phyloP scores from a whole-genome alignment of 2,329 filamentous ascomycete species.

The Sclerotinia trifoliorum region DNA sequence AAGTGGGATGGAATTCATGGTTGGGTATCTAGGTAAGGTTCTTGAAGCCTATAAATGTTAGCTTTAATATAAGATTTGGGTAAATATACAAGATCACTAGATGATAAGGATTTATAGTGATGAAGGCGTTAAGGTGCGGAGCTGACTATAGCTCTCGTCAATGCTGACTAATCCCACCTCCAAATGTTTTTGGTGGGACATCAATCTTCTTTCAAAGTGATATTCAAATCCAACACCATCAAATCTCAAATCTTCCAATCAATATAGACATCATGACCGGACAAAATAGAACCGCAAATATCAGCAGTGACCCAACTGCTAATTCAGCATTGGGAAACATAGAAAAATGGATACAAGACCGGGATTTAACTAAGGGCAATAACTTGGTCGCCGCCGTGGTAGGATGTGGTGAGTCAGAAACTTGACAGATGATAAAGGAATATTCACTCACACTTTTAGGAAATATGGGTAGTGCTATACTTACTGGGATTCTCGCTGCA shows the following conservation, averaged over 20 bases:
- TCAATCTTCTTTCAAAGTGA: neutral
- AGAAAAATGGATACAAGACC: slow-evolving; percentile 3
- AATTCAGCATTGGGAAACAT: slow-evolving; percentile 2
- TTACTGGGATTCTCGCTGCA: slow-evolving; percentile 14
- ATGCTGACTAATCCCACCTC: neutral
- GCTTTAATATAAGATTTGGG: neutral
- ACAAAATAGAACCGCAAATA: neutral
- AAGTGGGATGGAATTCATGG: neutral
- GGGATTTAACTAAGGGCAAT: neutral
- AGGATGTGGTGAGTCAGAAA: slow-evolving; percentile 22
- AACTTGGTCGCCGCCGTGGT: slow-evolving; percentile 19
- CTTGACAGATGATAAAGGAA: neutral
- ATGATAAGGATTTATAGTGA: neutral
- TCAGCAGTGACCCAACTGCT: slow-evolving; percentile 1
- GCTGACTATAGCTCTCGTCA: neutral
- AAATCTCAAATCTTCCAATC: neutral
- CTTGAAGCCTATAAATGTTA: neutral
- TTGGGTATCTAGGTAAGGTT: too few relatives aligned
- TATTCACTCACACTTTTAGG: slow-evolving; percentile 12
- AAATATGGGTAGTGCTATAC: slow-evolving; percentile 20
- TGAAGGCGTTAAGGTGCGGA: neutral
- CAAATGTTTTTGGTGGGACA: neutral
- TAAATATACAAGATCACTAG: neutral
- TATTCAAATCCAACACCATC: neutral
- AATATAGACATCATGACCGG: neutral